Base-by-base conservation (phyloP, 768 basidiomycete species). In the Leccinum disarticulatum region DNA sequence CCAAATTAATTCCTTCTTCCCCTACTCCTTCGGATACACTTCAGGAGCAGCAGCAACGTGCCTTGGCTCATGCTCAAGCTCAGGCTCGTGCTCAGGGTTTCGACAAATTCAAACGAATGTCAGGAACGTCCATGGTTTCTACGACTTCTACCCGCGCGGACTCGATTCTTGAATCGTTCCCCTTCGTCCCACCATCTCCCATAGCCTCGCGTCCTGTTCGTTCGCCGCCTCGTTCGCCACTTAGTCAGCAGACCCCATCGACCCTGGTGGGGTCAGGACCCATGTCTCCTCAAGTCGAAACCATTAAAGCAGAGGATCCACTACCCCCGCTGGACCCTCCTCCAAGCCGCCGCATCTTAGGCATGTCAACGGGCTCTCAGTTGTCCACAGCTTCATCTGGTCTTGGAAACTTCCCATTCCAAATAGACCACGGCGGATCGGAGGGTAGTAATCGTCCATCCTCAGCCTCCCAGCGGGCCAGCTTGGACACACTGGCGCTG, bases 111-210 rank as follows among this genome's bases (percentile, higher is more conserved):
- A 79, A 81, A 62, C 77, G 85, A 56, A 79, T 83, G 61, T 87
- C 90, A 6, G 83, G 81, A 58, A 83, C 85, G 6, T 91, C 89
- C 31, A 82, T 84, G 52, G 73, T 87, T 58, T 88, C 87, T 33
- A 83, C 83, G 13, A 77, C 87, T 14, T 88, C 88, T 10, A 87
- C 87, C 3, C 82, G 83, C 52, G 89, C 90, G 28, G 91, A 93
- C 69, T 93, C 91, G 3, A 91, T 93, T 64, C 80, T 93, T 28
- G 91, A 92, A 73, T 87, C 85, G 14, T 94, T 94, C 80, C 90
- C 90, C 36, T 93, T 94, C 70, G 91, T 94, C 9, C 92, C 92
- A 25, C 92, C 92, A 1, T 92, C 91, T 8, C 92, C 92, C 6
- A 92, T 93, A 60, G 91, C 90, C n/a, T 85, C 90, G 64, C 80